A percentile compares a stretch with the other conserved stretches of the same genome.
Evolutionary conservation across 345 rosid genomes (phyloP).

Genomic region (Lepidium sativum): DNA sequence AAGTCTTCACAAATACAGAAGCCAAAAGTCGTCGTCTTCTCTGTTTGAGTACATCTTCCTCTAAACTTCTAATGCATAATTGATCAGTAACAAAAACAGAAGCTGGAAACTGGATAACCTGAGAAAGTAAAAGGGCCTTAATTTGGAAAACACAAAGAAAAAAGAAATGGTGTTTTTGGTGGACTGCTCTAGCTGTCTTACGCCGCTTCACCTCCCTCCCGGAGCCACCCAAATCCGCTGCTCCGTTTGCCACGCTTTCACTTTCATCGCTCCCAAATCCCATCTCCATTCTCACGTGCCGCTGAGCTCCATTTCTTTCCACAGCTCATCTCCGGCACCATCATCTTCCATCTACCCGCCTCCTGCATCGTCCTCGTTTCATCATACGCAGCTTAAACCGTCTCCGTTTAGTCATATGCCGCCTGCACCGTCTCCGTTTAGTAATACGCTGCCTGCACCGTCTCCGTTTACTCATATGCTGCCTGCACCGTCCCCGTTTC

Average conservation of each 20-base stretch:
- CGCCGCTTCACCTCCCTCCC: conserved; percentile 57
- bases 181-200: conserved; percentile 64
- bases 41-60: background rate
- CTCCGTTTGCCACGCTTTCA: conserved; percentile 61
- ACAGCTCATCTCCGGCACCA: conserved; percentile 13
- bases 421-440: conserved; percentile 35
- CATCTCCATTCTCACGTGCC: background rate
- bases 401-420: no score
- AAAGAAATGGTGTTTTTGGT: conserved; percentile 37
- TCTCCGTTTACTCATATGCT: conserved; percentile 6
- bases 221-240: conserved; percentile 69
- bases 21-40: background rate
- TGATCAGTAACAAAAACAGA: no score
- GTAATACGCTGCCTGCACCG: conserved; percentile 29
- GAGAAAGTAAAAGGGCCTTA: background rate
- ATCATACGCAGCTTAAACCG: background rate
- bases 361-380: background rate
- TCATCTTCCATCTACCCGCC: conserved; percentile 37
- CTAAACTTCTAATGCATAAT: background rate
- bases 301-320: conserved; percentile 15
- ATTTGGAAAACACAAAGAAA: background rate
- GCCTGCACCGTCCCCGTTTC: conserved; percentile 28
- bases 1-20: background rate
- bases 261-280: conserved; percentile 48
- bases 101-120: background rate